phyloP scores from a whole-genome alignment of 148 eudicot genomes.

The Bassia scoparia region DNA sequence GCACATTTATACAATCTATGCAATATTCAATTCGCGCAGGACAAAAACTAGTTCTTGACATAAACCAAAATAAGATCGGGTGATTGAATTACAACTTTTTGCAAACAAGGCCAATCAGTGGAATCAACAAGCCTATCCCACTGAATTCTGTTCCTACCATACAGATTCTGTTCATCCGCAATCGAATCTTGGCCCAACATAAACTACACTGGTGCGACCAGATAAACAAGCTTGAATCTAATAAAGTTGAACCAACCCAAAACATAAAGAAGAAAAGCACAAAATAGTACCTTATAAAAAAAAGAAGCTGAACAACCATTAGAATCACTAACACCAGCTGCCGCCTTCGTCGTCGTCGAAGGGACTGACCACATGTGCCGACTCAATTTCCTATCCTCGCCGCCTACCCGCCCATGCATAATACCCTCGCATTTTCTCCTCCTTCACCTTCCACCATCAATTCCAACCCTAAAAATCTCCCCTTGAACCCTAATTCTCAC shows the following conservation, averaged over 20 bases:
- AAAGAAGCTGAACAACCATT: background rate
- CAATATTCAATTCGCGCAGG: no score
- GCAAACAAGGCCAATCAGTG: background rate
- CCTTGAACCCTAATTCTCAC: slow-evolving; percentile 20
- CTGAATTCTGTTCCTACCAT: background rate
- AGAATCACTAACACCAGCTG: slow-evolving; percentile 15
- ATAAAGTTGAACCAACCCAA: background rate
- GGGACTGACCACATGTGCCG: slow-evolving; percentile 31
- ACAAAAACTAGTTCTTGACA: no score
- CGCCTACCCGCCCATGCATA: slow-evolving; percentile 28
- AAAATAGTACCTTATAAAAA: slow-evolving; percentile 17
- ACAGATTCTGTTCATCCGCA: no score
- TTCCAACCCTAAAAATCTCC: slow-evolving; percentile 22
- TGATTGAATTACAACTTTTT: background rate
- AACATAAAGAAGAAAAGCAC: background rate
- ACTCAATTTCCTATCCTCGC: slow-evolving; percentile 25
- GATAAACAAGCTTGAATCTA: background rate
- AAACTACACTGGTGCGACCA: no score
- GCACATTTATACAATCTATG: no score
- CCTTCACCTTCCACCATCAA: slow-evolving; percentile 29
- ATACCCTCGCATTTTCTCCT: slow-evolving; percentile 37
- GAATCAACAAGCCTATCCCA: background rate
- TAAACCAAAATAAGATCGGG: no score
- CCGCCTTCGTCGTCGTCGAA: slow-evolving; percentile 18
- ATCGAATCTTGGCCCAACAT: no score